Conservation (phyloP, 129 eudicot genomes). For the Artemisia tridentata region DNA sequence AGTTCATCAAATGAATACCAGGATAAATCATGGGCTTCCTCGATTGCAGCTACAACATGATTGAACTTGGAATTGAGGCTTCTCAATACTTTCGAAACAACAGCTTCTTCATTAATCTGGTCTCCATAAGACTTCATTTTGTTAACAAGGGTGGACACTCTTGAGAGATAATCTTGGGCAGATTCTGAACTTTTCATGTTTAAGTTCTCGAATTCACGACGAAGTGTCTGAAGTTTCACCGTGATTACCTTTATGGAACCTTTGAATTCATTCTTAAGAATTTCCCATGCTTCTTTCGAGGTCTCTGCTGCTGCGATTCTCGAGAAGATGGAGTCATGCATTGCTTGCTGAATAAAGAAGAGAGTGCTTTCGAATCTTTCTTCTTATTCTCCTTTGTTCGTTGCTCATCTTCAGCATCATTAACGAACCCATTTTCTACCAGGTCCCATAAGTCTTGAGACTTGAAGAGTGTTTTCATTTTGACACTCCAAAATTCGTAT, state of each 20-base stretch:
- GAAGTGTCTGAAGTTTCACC: neutral
- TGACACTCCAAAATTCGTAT: neutral
- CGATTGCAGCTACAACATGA: no score
- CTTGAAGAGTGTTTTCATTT: neutral
- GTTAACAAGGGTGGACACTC: no score
- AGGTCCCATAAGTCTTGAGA: conserved; percentile 3
- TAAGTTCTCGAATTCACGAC: neutral
- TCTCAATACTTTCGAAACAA: no score
- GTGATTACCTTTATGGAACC: neutral
- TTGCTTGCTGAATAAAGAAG: neutral
- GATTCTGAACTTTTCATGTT: no score
- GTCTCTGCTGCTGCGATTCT: neutral
- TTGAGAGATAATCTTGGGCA: no score
- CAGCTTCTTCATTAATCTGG: no score
- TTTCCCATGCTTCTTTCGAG: neutral
- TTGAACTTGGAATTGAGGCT: no score
- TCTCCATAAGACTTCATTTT: no score
- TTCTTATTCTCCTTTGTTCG: neutral
- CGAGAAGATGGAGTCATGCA: neutral
- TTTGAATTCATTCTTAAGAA: neutral
- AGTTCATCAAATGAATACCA: conserved; percentile 9
- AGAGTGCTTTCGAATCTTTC: neutral
- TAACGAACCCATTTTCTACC: neutral
- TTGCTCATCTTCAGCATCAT: neutral
- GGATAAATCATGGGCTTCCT: no score